Base-by-base conservation (phyloP, 331 rosid species). In the Malus hybrid region DNA sequence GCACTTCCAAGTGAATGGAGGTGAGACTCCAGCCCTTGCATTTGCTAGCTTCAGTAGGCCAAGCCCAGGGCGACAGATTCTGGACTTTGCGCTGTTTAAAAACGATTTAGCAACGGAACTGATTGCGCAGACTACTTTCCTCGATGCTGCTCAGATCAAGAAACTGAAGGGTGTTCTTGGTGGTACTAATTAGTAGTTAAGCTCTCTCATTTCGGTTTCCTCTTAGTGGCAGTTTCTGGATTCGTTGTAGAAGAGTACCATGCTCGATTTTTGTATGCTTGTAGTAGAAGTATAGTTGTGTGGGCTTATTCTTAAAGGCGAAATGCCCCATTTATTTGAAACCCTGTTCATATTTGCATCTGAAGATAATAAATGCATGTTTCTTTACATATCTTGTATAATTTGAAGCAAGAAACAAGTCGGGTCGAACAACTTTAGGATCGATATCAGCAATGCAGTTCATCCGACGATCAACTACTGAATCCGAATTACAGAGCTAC, bases 121-220 rank as follows among this genome's bases (percentile, higher is more conserved):
- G 69, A 73, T 93, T 0, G 73, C 78, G 0, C 19, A 22, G 10
- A 84, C 86, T n/a, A 87, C 97, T 60, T 90, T 90, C 65, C 82
- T 91, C 50, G 87, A 84, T 24, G 65, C 24, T 20, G 85, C 77
- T 66, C 75, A 72, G 59, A 81, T 90, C 9, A 88, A 88, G 87
- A 93, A 84, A 84, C 92, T 93, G n/a, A 89, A 93, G 83, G 82
- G 78, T 52, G 86, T 80, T 77, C 86, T 93, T 78, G 97, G 93
- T 19, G 95, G 95, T 0, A 70, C 82, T 61, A 84, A 84, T 54
- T 92, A 74, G 46, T 4, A 62, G 7, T 32, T 14, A 62, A 20
- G 33, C 34, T 14, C 36, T 12, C 67, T 62, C 36, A 62, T 62
- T 5, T 6, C 13, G 8, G 15, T 19, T 62, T 62, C 31, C 67